These are phyloP conservation scores for Ampelocalamus luodianensis DNA, from an alignment of 176 grass and related monocot species.

Conservation along the genomic window DNA sequence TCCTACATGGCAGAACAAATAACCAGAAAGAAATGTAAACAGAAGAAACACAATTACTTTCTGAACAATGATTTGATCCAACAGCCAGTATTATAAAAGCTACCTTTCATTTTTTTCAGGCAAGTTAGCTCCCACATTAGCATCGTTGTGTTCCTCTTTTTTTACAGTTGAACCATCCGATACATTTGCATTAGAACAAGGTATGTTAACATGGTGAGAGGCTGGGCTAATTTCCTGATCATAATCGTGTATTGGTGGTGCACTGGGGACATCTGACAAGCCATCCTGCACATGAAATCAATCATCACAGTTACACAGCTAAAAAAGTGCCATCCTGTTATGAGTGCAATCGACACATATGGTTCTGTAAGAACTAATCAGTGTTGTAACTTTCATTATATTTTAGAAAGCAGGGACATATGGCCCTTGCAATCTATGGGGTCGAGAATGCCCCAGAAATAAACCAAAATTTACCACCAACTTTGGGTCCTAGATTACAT, in stretches of 20 bases:
- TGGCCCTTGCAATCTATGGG: not conserved
- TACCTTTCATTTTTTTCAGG: slow-evolving; percentile 68
- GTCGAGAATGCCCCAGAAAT: not conserved
- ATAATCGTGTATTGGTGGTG: slow-evolving; percentile 85
- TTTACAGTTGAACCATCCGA: slow-evolving; percentile 43
- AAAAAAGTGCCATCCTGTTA: not conserved
- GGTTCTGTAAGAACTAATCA: slow-evolving; percentile 12
- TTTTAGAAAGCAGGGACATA: slow-evolving; percentile 16
- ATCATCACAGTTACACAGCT: not conserved
- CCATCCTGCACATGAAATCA: slow-evolving; percentile 56
- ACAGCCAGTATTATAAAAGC: slow-evolving; percentile 25
- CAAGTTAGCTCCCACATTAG: slow-evolving; percentile 43
- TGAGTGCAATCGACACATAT: slow-evolving; percentile 3
- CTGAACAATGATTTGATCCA: slow-evolving; percentile 30
- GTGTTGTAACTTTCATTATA: not conserved
- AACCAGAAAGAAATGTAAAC: slow-evolving; percentile 37
- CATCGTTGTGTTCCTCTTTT: slow-evolving; percentile 49
- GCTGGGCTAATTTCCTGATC: slow-evolving; percentile 58
- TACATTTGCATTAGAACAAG: slow-evolving; percentile 39
- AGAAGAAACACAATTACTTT: slow-evolving; percentile 18
- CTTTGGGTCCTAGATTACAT: slow-evolving; percentile 16
- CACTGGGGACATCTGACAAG: slow-evolving; percentile 79
- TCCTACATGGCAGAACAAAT: slow-evolving; percentile 45
- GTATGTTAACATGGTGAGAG: slow-evolving; percentile 46
- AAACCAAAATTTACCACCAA: not conserved